Percentiles rank a stretch among this genome's conserved stretches.
These are phyloP conservation scores for Aspergillus bombycis DNA, from an alignment of 2,329 filamentous ascomycete genomes.

Conservation along the genomic window DNA sequence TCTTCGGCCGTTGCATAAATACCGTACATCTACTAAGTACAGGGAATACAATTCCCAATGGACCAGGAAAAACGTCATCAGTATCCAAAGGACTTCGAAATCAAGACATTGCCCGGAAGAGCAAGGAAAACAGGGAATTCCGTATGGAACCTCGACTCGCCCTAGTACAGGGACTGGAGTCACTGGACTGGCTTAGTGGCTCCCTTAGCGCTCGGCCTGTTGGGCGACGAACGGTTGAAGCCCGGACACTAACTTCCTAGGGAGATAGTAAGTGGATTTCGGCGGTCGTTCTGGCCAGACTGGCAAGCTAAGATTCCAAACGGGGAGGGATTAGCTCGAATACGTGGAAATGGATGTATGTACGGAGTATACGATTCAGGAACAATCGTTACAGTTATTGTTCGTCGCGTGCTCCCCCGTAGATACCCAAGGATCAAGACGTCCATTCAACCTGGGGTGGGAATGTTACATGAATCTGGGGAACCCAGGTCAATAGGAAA, in stretches of 20 bases:
- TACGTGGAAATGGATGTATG: background rate
- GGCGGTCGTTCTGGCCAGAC: slow-evolving; percentile 12
- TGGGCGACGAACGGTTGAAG: slow-evolving; percentile 15
- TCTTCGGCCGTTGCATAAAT: background rate
- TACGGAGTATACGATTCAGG: background rate
- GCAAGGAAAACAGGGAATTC: slow-evolving; percentile 6
- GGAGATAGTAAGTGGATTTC: slow-evolving; percentile 1
- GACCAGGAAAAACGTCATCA: background rate
- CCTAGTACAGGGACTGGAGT: slow-evolving; percentile 14
- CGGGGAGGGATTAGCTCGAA: background rate
- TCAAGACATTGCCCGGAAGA: background rate
- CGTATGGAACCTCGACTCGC: slow-evolving; percentile 13
- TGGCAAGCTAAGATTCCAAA: slow-evolving; percentile 3
- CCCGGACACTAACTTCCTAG: slow-evolving; percentile 8
- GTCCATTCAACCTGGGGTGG: background rate
- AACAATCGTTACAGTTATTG: background rate
- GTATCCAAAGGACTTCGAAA: background rate
- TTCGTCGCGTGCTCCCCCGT: background rate
- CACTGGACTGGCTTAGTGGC: slow-evolving; percentile 16
- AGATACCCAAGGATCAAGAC: background rate
- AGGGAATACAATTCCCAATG: background rate
- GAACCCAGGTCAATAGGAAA: background rate
- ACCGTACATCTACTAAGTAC: background rate
- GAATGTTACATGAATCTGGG: background rate
- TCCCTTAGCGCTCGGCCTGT: slow-evolving; percentile 15